phyloP scores from a whole-genome alignment of 2,329 filamentous ascomycete genomes.

The Harringtonia lauricola region DNA sequence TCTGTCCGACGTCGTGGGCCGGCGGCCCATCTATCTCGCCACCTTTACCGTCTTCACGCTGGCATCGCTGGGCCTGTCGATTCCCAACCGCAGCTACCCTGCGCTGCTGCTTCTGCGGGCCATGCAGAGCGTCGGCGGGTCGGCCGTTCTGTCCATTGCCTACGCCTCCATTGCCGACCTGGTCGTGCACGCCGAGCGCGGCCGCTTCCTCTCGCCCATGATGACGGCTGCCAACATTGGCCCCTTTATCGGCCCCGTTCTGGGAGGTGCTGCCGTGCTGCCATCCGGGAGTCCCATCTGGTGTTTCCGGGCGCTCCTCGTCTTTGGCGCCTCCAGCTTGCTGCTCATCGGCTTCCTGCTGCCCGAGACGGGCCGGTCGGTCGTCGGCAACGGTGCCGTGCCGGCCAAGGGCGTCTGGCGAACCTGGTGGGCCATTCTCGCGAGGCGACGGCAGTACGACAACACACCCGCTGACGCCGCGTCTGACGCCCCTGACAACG shows the following conservation, averaged over 20 bases:
- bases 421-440: background rate
- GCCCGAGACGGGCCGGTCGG: background rate
- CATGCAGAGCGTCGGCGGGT: background rate
- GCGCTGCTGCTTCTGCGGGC: slow-evolving; percentile 16
- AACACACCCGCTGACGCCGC: background rate
- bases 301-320: background rate
- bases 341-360: background rate
- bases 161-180: slow-evolving; percentile 23
- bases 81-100: slow-evolving; percentile 20
- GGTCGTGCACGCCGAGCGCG: slow-evolving; percentile 16
- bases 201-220: slow-evolving; percentile 13
- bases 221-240: background rate
- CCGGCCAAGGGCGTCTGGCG: background rate
- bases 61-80: background rate
- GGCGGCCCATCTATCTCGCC: slow-evolving; percentile 29
- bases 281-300: background rate
- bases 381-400: background rate
- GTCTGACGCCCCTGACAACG: background rate
- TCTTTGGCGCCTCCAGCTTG: background rate
- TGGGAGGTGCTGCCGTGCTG: slow-evolving; percentile 15
- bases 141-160: slow-evolving; percentile 34
- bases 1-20: slow-evolving; percentile 33
- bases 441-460: background rate
- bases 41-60: background rate
- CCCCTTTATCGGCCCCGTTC: slow-evolving; percentile 18